phyloP scores from a whole-genome alignment of 148 eudicot genomes.

The Heliamphora exappendiculata region DNA sequence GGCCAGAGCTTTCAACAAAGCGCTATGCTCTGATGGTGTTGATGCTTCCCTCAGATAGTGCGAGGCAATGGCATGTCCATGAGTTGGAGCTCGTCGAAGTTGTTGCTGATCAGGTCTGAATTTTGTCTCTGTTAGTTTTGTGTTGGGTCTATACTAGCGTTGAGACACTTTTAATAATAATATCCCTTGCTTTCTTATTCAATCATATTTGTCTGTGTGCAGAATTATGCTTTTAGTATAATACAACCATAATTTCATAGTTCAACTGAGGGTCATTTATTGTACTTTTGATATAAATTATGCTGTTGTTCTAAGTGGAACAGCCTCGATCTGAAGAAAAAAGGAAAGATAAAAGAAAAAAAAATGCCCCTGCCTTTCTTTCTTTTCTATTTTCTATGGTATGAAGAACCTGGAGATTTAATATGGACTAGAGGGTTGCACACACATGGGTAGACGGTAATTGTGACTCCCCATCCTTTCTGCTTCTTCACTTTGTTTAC shows the following conservation, averaged over 20 bases:
- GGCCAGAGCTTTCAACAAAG: constrained; percentile 94
- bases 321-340: not conserved
- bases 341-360: not conserved
- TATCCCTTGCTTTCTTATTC: not conserved
- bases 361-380: not conserved
- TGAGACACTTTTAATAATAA: not conserved
- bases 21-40: constrained; percentile 93
- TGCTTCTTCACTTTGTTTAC: no score
- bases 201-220: not conserved
- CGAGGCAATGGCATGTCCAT: constrained; percentile 89
- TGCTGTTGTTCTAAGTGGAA: not conserved
- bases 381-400: not conserved
- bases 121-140: not conserved
- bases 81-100: constrained; percentile 97
- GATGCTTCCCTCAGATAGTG: constrained; percentile 91
- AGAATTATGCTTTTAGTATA: not conserved
- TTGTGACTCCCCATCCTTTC: no score
- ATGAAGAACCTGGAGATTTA: not conserved
- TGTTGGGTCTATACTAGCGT: not conserved
- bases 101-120: constrained; percentile 87
- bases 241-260: not conserved
- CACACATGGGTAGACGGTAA: no score
- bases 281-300: no score
- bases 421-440: no score
- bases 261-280: not conserved